Conservation (phyloP, 1,284 basidiomycete genomes). For the Trichosporon faecale region DNA sequence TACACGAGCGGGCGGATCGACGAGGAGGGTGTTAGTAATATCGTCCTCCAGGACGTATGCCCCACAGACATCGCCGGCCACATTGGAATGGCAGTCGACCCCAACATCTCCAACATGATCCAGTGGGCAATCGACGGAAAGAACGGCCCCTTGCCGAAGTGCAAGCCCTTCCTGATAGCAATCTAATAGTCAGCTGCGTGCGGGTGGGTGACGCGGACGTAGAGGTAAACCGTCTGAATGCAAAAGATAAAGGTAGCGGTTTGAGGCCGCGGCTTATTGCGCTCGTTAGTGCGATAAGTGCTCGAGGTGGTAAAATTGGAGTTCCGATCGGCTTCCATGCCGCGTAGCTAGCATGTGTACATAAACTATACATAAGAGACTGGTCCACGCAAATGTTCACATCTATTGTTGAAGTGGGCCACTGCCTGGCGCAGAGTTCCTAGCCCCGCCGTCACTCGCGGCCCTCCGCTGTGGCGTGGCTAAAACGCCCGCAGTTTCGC, state of each 20-base stretch:
- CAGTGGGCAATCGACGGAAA: slow-evolving; percentile 11
- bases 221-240: no score
- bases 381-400: neutral
- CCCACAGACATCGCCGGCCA: neutral
- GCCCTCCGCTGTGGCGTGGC: slow-evolving; percentile 2
- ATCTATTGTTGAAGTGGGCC: neutral
- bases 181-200: neutral
- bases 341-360: neutral
- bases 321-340: no score
- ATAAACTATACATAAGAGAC: neutral
- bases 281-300: no score
- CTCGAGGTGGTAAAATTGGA: no score
- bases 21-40: neutral
- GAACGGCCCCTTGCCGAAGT: slow-evolving; percentile 2
- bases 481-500: slow-evolving; percentile 2
- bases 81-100: slow-evolving; percentile 12
- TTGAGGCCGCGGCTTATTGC: no score
- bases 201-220: no score
- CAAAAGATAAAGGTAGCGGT: no score
- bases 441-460: slow-evolving; percentile 1
- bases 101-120: slow-evolving; percentile 9
- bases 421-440: neutral
- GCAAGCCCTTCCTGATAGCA: slow-evolving; percentile 1
- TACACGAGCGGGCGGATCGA: neutral
- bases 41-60: neutral